Base-by-base conservation (phyloP, 805 yeast genomes). In the Torulaspora indica region DNA sequence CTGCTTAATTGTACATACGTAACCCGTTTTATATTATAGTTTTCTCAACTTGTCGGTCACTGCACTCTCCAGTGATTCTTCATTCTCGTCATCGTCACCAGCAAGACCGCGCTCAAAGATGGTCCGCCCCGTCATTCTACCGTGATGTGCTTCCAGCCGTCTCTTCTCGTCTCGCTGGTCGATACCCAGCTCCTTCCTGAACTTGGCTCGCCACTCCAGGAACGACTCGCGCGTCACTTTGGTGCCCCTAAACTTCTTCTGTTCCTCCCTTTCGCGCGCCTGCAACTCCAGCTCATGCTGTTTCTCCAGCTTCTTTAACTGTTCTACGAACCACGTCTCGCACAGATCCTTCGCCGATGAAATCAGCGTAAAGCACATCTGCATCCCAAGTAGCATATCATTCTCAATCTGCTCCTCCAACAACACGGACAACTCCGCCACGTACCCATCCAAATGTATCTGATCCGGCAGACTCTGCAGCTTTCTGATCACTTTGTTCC, bases 41-140 rank as follows among this genome's bases (percentile, higher is more conserved):
- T 22, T 43, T 38, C 25, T 44, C 30, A 49, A 47, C 35, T 33
- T 44, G n/a, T 43, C 48, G 17, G 48, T 31, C 23, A 48, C 42
- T 15, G 47, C 46, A 37, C 49, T 61, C 8, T 52, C 55, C 18
- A 47, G 55, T 23, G 62, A 69, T 3, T 61, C 77, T 5, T 71
- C 78, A 10, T 68, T 74, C 35, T 74, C 81, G 34, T 78, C 90
- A 18, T 70, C 81, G 28, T 77, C 82, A 41, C 81, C 82, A 33
- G 85, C 95, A 54, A 93, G 75, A 35, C 98, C 98, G 57, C 75
- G 75, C 60, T 89, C 98, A 60, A 91, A 91, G 48, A 93, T 85
- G 66, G 88, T 91, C 55, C 79, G 76, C 18, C 98, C 98, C 0
- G 95, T 82, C 58, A 89, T 66, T 64, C 81, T 85, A 6, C 93